A percentile compares a stretch with the other conserved stretches of the same genome.
Evolutionary conservation across 139 green algal genomes (phyloP).

Genomic region (Chlorella sp.): DNA sequence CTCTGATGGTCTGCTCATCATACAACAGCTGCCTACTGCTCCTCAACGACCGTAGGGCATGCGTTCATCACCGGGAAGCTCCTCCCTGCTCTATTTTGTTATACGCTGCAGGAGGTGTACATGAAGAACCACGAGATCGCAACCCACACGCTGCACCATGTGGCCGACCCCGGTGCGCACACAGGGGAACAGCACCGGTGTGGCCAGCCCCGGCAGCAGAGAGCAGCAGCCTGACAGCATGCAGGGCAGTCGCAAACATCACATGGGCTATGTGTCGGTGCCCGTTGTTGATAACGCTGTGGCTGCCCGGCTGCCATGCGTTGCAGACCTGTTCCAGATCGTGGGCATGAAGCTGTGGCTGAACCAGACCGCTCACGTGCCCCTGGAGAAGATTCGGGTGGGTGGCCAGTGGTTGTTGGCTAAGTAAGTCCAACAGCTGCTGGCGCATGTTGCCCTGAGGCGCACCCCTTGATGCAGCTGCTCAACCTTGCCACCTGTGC

Average conservation of each 20-base stretch:
- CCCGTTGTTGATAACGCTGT: no score
- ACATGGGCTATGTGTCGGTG: no score
- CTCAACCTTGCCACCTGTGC: neutral
- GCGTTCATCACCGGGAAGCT: no score
- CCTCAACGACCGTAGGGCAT: no score
- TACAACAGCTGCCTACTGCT: no score
- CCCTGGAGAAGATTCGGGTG: constrained; percentile 39
- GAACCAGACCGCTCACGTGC: constrained; percentile 36
- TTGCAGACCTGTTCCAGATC: constrained; percentile 37
- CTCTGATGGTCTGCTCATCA: no score
- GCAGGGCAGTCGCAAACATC: no score
- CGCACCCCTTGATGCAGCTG: neutral
- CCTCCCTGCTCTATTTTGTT: neutral
- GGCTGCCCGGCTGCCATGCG: neutral
- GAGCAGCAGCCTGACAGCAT: no score
- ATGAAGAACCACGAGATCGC: constrained; percentile 36
- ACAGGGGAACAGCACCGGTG: neutral
- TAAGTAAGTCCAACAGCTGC: neutral
- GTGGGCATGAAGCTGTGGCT: constrained; percentile 43
- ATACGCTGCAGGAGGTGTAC: constrained; percentile 18
- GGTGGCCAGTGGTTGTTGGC: neutral
- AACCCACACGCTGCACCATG: constrained; percentile 34
- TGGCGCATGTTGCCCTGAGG: neutral
- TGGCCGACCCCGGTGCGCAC: constrained; percentile 14
- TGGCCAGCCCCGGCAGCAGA: neutral